Conservation (phyloP, 108 stramenopile species). For the Epithemia pelagica region DNA sequence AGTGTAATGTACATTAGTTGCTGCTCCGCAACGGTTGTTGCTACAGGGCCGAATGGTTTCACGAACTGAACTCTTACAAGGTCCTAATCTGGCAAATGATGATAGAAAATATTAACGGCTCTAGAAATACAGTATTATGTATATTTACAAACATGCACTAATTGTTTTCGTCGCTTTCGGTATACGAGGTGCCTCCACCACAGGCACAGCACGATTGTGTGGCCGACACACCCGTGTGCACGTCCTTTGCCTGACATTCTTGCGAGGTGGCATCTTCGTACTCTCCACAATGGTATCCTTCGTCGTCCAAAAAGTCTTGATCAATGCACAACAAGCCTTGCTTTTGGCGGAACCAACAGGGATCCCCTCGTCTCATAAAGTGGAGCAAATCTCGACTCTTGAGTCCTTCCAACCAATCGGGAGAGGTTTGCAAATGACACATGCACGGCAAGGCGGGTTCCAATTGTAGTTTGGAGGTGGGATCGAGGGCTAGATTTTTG, state of each 20-base stretch:
- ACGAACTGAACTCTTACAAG: too few species aligned
- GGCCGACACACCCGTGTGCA: constrained; percentile 1
- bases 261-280: constrained; percentile 9
- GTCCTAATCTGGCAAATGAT: too few species aligned
- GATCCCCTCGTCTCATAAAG: constrained; percentile 9
- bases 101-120: too few species aligned
- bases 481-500: constrained; percentile 14
- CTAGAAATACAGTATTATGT: too few species aligned
- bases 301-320: constrained; percentile 10
- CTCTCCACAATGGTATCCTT: constrained; percentile 15
- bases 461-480: neutral
- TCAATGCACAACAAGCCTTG: constrained; percentile 14
- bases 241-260: constrained; percentile 17
- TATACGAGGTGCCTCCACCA: constrained; percentile 8
- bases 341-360: constrained; percentile 13
- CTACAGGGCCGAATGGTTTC: too few species aligned
- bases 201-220: constrained; percentile 17
- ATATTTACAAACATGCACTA: too few species aligned
- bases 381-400: constrained; percentile 5
- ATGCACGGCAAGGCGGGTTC: constrained; percentile 6
- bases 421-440: constrained; percentile 4
- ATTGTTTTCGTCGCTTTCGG: neutral
- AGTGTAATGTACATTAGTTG: too few species aligned
- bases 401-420: constrained; percentile 14
- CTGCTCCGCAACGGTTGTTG: too few species aligned